Percentiles rank a stretch among this genome's conserved stretches.
Conservation (phyloP, 2,329 filamentous ascomycete genomes). For the Penicillium sp. region DNA sequence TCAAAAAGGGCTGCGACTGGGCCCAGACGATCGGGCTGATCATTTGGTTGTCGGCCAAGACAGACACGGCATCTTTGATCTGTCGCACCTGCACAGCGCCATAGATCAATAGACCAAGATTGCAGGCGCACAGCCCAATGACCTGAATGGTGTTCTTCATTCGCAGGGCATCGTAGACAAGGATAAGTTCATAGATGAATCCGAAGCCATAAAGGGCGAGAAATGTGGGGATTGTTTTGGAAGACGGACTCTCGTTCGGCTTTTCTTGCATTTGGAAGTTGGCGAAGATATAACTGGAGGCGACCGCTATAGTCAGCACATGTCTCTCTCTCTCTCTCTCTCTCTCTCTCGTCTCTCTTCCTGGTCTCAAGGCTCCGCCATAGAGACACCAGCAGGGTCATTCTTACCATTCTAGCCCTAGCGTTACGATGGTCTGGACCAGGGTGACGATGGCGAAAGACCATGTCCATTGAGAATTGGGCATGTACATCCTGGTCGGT, state of each 20-base stretch:
- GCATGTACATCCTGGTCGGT: slow-evolving; percentile 60
- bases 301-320: slow-evolving; percentile 2
- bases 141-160: slow-evolving; percentile 98
- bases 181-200: slow-evolving; percentile 81
- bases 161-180: slow-evolving; percentile 89
- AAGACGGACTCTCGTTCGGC: slow-evolving; percentile 37
- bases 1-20: slow-evolving; percentile 66
- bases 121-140: slow-evolving; percentile 90
- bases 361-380: slow-evolving; percentile 13
- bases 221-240: slow-evolving; percentile 80
- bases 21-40: slow-evolving; percentile 58
- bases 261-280: slow-evolving; percentile 62
- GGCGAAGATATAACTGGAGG: slow-evolving; percentile 74
- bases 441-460: slow-evolving; percentile 69
- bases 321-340: background rate
- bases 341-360: background rate
- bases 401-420: slow-evolving; percentile 78
- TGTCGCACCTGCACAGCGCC: slow-evolving; percentile 89
- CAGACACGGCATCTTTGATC: slow-evolving; percentile 65
- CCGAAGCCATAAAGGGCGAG: slow-evolving; percentile 95
- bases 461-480: slow-evolving; percentile 83
- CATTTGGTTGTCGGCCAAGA: slow-evolving; percentile 44
- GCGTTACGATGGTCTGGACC: slow-evolving; percentile 70
- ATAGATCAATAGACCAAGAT: slow-evolving; percentile 85
- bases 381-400: no score